Base-by-base conservation (phyloP, 192 early-diverging fungal genomes). In the Helicostylum pulchrum region DNA sequence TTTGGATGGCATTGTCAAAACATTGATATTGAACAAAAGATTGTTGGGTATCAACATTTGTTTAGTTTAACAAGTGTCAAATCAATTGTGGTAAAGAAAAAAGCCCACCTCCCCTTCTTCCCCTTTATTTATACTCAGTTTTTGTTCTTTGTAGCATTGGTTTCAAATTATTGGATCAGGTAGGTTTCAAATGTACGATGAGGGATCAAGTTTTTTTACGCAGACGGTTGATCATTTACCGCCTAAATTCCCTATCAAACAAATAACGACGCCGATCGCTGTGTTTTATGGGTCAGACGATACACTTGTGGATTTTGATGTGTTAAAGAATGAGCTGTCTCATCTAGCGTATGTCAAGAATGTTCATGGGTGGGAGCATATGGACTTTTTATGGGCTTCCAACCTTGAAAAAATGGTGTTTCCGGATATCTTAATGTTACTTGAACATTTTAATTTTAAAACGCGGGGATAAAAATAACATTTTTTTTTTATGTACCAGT, bases 141-240 rank as follows among this genome's bases (percentile, higher is more conserved):
- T 48, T 36, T n/a, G 15, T 31, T 48, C 19, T 58, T n/a, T 50
- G 55, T 57, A 84, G 80, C 94, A 94, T 66, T 94, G 92, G 92
- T 94, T 97, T 76, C 94, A 97, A 78, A 97, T 97, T 62, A 95
- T 97, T 51, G 76, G 92, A n/a, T 86, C 87, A 17, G 87, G 87
- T 10, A 80, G 79, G 14, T 88, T 97, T 49, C 94, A 95, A 62
- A 95, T 94, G 93, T 97, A 92, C 63, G 94, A 97, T 66, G 95
- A 97, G 21, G 78, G 83, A 3, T 87, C 92, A 54, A 78, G 72
- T 70, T 75, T 77, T 23, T 64, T 86, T 14, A 77, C 84, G 1
- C 78, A 71, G 19, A 69, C 61, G 20, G 64, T 70, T 53, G 83
- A 85, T 30, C 84, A 92, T 61, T 77, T 71, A 42, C 84, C 88